Evolutionary conservation across 495 filamentous ascomycete genomes (phyloP), one percentile per base, ranked within the genome.

Genomic region (Penicillium paxilli): DNA sequence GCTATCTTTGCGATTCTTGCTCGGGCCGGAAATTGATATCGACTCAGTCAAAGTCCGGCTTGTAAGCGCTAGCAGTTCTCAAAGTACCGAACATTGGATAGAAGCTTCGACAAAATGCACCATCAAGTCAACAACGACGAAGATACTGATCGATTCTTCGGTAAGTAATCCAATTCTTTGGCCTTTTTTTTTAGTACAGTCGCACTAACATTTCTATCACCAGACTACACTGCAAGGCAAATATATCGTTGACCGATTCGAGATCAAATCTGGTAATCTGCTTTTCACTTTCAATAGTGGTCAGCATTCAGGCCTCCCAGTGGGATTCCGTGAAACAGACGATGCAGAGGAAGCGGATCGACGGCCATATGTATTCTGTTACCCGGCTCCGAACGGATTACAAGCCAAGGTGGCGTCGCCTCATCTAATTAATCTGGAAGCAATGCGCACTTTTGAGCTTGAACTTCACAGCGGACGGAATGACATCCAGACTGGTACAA

Each of bases 391-490:
- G 14, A 61, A 77, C 19, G 72, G 73, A 4, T 73, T 87, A 8
- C 72, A 78, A 33, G 81, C 75, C 1, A 79, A 68, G 54, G 62
- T 83, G 8, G 70, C 68, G 48, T 63, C 69, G 6, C 73, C 76
- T 4, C 76, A 73, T 40, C 47, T 67, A 33, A 68, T 96, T 45
- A 85, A 91, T 57, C 80, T 98, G 5, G 89, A 94, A 61, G 81
- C 84, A 55, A 84, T 87, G 58, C 86, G 87, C 46, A 83, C 82
- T 9, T 69, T 96, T 5, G 88, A 96, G 54, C 70, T 99, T 41
- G 80, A 85, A 50, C 69, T 96, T 8, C 68, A 77, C 40, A 86
- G 84, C 37, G 93, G 93, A 22, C 85, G 86, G 78, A 96, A 98
- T 63, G 70, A 87, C 3, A 79, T 97, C 42, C 69, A 72, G 26